phyloP scores from a whole-genome alignment of 108 stramenopile genomes.

The Skeletonema marinoi region DNA sequence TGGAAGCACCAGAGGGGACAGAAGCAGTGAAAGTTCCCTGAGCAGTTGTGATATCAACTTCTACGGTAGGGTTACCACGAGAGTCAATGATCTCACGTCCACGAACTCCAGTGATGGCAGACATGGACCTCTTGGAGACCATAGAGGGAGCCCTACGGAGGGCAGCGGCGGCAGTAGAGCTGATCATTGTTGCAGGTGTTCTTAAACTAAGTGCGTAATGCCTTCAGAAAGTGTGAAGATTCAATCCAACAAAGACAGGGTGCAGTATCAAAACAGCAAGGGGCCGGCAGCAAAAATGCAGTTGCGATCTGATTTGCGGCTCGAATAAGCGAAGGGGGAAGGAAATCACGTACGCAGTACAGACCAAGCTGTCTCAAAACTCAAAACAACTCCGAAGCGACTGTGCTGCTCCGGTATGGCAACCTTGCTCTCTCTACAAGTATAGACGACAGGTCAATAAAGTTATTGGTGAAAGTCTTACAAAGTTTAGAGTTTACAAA shows the following conservation, averaged over 20 bases:
- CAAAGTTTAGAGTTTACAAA: constrained; percentile 16
- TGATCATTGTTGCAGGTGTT: constrained; percentile 24
- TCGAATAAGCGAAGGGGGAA: background rate
- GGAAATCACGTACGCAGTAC: background rate
- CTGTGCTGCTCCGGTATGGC: too few relatives aligned
- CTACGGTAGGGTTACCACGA: constrained; percentile 99
- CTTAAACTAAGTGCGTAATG: constrained; percentile 2
- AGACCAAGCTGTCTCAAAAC: too few relatives aligned
- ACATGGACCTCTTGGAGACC: constrained; percentile 50
- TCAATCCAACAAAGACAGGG: background rate
- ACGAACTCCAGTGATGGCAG: constrained; percentile 87
- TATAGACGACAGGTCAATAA: too few relatives aligned
- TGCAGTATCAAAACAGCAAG: background rate
- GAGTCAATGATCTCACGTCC: constrained; percentile 99
- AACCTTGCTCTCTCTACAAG: background rate
- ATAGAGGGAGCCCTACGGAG: constrained; percentile 38
- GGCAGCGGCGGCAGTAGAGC: constrained; percentile 41
- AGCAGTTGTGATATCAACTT: constrained; percentile 89
- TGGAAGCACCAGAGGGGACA: constrained; percentile 98
- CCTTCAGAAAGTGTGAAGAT: background rate
- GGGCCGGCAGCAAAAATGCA: background rate
- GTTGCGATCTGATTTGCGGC: background rate
- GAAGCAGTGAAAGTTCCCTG: constrained; percentile 87
- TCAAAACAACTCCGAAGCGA: too few relatives aligned
- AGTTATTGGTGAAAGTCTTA: background rate